Percentiles rank a stretch among this genome's conserved stretches.
Evolutionary conservation across 1,284 basidiomycete species (phyloP).

Genomic region (Fomitopsis palustris): DNA sequence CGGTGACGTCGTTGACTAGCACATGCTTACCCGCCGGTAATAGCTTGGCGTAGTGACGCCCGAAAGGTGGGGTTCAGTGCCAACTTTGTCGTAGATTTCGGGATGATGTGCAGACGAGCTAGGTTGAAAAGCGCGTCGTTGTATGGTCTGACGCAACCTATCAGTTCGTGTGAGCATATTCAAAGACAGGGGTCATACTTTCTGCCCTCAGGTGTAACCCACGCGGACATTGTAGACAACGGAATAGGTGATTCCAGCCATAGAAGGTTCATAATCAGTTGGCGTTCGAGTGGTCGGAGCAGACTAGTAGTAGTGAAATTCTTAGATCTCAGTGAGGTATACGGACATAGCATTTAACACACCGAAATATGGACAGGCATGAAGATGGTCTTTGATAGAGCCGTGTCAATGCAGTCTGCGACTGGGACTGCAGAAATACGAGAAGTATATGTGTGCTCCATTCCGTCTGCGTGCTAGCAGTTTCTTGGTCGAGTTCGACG

Average conservation of each 20-base stretch:
- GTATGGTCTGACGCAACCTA: conserved; percentile 53
- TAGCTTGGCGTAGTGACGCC: conserved; percentile 77
- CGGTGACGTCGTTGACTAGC: conserved; percentile 8
- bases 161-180: conserved; percentile 10
- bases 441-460: conserved; percentile 56
- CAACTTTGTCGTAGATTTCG: conserved; percentile 56
- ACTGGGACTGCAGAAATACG: conserved; percentile 84
- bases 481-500: conserved; percentile 9
- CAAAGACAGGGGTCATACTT: conserved; percentile 44
- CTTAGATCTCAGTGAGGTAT: conserved; percentile 13
- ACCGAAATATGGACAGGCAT: conserved; percentile 94
- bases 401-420: conserved; percentile 78
- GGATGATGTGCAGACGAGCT: conserved; percentile 72
- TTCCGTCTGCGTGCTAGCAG: conserved; percentile 11
- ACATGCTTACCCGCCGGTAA: conserved; percentile 82
- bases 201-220: conserved; percentile 76
- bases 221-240: conserved; percentile 72
- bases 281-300: conserved; percentile 82
- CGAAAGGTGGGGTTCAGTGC: conserved; percentile 79
- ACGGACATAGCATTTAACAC: conserved; percentile 13
- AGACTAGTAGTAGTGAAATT: too few relatives aligned
- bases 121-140: conserved; percentile 68
- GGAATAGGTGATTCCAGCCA: conserved; percentile 86
- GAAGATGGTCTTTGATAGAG: conserved; percentile 89
- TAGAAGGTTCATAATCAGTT: conserved; percentile 87